Evolutionary conservation across 306 rosid species (phyloP), one percentile per base, ranked within the genome.

Genomic region (Ceratonia siliqua): DNA sequence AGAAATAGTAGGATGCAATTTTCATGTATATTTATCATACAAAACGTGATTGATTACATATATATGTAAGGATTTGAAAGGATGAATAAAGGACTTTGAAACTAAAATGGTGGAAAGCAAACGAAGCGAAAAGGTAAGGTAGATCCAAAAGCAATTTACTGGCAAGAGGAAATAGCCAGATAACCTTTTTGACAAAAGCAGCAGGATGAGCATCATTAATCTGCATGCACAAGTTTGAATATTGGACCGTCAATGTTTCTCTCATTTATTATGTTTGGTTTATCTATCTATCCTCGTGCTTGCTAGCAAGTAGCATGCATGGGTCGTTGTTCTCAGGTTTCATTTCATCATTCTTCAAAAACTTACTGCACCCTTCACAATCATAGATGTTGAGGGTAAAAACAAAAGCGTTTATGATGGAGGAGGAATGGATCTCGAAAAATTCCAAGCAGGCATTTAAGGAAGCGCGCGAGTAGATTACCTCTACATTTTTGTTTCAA

Each of bases 391-490:
- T n/a, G n/a, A n/a, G n/a, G n/a, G n/a, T n/a, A n/a, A n/a, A n/a
- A n/a, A n/a, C n/a, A 25, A 58, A 18, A 11, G 36, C 5, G 8
- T 24, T 22, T 1, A 2, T n/a, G 32, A 24, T 56, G 12, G 27
- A n/a, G 32, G 21, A 46, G 71, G 69, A 66, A 61, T 30, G 42
- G 42, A 27, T 68, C 65, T 48, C 20, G 76, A 77, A 78, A 78
- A 61, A 8, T 38, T 18, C 68, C 49, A 62, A 38, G 45, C 14
- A 9, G 12, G 10, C 45, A 39, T 62, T 39, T 12, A 43, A 66
- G 24, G 55, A 66, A 65, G 33, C 20, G 49, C 7, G 13, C n/a
- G 13, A 74, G 52, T 74, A 45, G 30, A 62, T 75, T 62, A n/a
- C 62, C 52, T 12, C 24, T 43, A 48, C 35, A 36, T 1, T 18